These are phyloP conservation scores for Cucumis cinereus DNA, from an alignment of 306 rosid genomes.

Conservation along the genomic window DNA sequence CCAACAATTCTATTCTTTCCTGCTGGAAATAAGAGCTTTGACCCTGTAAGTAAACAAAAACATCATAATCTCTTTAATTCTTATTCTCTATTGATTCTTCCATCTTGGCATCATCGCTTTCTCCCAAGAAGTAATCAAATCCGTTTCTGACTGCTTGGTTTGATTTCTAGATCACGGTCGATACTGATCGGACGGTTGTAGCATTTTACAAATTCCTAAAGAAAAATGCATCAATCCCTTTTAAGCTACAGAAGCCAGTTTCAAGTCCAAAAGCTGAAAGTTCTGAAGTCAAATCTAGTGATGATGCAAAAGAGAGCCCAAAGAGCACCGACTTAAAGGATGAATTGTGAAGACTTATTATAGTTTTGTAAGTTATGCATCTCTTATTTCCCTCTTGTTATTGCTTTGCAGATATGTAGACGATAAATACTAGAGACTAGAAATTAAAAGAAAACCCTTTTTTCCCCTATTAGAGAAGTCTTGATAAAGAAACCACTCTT, in stretches of 20 bases:
- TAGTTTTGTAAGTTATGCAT: conserved; percentile 11
- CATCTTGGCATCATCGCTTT: background rate
- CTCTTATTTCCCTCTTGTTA: background rate
- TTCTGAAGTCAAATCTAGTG: conserved; percentile 29
- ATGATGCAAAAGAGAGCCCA: conserved; percentile 34
- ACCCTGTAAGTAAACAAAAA: conserved; percentile 33
- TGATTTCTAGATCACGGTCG: conserved; percentile 61
- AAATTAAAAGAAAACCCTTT: background rate
- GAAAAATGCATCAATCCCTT: conserved; percentile 90
- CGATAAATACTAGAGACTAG: background rate
- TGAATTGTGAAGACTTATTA: conserved; percentile 41
- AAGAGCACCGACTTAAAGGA: conserved; percentile 49
- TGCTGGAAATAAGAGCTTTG: conserved; percentile 60
- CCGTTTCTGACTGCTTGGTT: conserved; percentile 9
- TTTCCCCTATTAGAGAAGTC: background rate
- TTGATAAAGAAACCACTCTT: background rate
- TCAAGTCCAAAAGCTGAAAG: conserved; percentile 31
- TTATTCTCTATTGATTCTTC: background rate
- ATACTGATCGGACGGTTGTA: conserved; percentile 79
- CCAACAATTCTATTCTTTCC: conserved; percentile 55
- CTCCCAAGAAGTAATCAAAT: background rate
- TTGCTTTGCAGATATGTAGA: background rate
- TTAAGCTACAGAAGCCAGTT: conserved; percentile 84
- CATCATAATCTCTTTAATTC: background rate
- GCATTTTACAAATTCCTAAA: conserved; percentile 91